Base-by-base conservation (phyloP, 2,329 filamentous ascomycete species). In the Pseudocercospora fijiensis region DNA sequence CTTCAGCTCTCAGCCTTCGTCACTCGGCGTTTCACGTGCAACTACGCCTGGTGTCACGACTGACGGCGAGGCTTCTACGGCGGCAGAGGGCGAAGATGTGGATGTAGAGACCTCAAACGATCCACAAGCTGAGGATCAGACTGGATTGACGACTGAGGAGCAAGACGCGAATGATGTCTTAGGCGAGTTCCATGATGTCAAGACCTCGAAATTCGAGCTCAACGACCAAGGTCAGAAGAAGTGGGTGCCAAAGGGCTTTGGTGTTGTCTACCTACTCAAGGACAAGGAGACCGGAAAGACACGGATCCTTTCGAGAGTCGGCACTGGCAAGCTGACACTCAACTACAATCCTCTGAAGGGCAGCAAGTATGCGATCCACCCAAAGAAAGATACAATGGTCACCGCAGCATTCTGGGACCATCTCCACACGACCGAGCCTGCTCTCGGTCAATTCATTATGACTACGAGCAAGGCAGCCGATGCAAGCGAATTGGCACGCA, bases 231-330 rank as follows among this genome's bases (percentile, higher is more conserved):
- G 77, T n/a, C 81, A 83, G 71, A 81, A 83, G 71, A 85, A 80
- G 58, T 96, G 90, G 90, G 79, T 83, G 28, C 86, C 84, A 0
- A 85, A 89, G 74, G 91, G 91, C 51, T 80, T 91, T 7, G 92
- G 92, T 0, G 84, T 86, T 10, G 79, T 93, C 58, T 88, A 90
- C 43, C 75, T 96, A 13, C 81, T 96, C 65, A 89, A 89, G 76
- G 84, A 94, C 79, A 90, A 90, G 75, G 82, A 83, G 16, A 90
- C 87, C 0, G 86, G 85, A 20, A 82, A 84, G 27, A 84, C 88
- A 3, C 86, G 91, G 45, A 79, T 95, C 52, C 78, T 96, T 20
- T 78, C 93, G 66, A 86, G 91, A 57, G 86, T 86, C n/a, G 67
- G 65, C 43, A 52, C 66, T 28, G 62, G 62, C 43, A 61, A 62